Percentiles rank a stretch among this genome's conserved stretches.
phyloP scores from a whole-genome alignment of 2,329 filamentous ascomycete species.

The Ophiostoma himal-ulmi region DNA sequence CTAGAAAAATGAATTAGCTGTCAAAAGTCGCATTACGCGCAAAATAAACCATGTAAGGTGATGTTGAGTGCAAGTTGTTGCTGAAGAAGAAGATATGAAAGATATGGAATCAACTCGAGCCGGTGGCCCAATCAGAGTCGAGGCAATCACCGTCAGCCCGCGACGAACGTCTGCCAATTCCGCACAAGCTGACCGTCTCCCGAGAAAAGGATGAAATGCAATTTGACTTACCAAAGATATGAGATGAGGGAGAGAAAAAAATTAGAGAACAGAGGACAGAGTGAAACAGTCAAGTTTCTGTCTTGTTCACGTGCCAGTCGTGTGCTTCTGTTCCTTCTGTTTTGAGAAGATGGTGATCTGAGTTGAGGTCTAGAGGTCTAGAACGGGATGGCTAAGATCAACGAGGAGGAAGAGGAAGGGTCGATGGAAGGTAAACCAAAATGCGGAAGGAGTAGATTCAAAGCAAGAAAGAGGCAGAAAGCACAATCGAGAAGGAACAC shows the following conservation, averaged over 20 bases:
- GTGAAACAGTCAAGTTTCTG: not conserved
- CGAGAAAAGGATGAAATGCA: not conserved
- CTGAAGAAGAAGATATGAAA: not conserved
- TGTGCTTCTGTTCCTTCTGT: not conserved
- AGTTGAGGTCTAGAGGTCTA: not conserved
- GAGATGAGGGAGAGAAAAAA: not conserved
- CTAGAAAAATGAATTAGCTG: not conserved
- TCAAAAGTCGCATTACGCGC: too few species aligned
- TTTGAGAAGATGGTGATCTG: not conserved
- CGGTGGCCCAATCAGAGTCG: not conserved
- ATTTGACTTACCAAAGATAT: not conserved
- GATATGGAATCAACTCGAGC: not conserved
- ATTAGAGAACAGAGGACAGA: not conserved
- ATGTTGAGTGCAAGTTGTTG: not conserved
- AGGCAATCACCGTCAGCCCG: not conserved
- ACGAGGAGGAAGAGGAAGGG: not conserved
- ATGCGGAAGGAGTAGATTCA: not conserved
- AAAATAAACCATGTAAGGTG: not conserved
- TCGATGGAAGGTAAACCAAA: not conserved
- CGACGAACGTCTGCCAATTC: not conserved
- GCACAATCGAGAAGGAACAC: not conserved
- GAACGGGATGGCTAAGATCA: not conserved
- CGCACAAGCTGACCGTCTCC: not conserved
- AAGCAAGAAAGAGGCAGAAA: not conserved
- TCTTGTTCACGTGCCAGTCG: slow-evolving; percentile 5